These are phyloP conservation scores for Bryoglossum gracile DNA, from an alignment of 495 filamentous ascomycete species.

Conservation along the genomic window DNA sequence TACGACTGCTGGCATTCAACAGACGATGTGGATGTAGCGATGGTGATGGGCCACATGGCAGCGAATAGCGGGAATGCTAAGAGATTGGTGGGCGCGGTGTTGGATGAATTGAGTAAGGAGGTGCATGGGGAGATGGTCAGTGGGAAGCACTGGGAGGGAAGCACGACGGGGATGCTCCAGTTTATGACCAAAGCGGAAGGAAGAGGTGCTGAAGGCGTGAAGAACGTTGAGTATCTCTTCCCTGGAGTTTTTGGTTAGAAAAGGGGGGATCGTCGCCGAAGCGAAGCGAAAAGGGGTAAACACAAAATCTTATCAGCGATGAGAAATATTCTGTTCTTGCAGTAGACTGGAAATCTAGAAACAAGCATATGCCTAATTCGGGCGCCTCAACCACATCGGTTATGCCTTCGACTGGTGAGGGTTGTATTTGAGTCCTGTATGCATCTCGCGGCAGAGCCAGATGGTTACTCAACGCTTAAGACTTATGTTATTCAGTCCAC, in stretches of 20 bases:
- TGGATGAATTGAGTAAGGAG: slow-evolving; percentile 73
- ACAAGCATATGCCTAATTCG: no score
- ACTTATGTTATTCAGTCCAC: no score
- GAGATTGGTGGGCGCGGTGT: slow-evolving; percentile 73
- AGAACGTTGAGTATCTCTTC: slow-evolving; percentile 73
- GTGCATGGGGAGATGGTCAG: slow-evolving; percentile 67
- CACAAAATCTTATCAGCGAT: background rate
- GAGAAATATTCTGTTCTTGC: no score
- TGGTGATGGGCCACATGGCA: slow-evolving; percentile 96
- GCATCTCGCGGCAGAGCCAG: no score
- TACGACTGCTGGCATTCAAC: slow-evolving; percentile 92
- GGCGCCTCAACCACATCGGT: no score
- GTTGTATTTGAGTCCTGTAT: no score
- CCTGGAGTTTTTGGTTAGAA: slow-evolving; percentile 42
- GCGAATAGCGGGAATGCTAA: slow-evolving; percentile 83
- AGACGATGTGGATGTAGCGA: slow-evolving; percentile 82
- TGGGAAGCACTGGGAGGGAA: slow-evolving; percentile 67
- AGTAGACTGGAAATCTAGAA: no score
- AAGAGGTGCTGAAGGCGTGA: slow-evolving; percentile 53
- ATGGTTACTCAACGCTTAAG: no score
- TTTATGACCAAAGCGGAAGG: slow-evolving; percentile 65
- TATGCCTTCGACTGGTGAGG: no score
- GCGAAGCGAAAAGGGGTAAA: background rate
- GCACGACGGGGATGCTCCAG: slow-evolving; percentile 56
- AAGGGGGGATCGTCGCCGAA: background rate